phyloP scores from a whole-genome alignment of 495 filamentous ascomycete genomes.

The Hypoxylon perforatum region DNA sequence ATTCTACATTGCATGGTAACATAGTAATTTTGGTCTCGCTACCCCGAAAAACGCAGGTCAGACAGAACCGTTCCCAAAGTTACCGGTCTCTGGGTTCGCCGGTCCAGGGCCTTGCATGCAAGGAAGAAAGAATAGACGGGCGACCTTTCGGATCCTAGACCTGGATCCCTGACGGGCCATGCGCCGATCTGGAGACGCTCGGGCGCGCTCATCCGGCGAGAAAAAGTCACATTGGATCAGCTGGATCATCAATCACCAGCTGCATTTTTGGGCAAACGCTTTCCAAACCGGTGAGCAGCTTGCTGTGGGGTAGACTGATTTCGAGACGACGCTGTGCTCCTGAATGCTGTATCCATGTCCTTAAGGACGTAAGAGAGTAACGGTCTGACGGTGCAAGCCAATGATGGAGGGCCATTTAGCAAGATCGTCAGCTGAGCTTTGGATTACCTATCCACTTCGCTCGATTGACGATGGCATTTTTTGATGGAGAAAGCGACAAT shows the following conservation, averaged over 20 bases:
- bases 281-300: slow-evolving; percentile 27
- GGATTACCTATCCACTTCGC: slow-evolving; percentile 11
- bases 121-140: slow-evolving; percentile 28
- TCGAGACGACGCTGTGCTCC: not conserved
- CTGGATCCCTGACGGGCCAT: slow-evolving; percentile 33
- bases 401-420: slow-evolving; percentile 15
- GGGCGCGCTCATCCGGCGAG: slow-evolving; percentile 18
- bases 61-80: slow-evolving; percentile 27
- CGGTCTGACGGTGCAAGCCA: slow-evolving; percentile 10
- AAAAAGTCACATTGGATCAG: slow-evolving; percentile 25
- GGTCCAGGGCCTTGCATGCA: slow-evolving; percentile 36
- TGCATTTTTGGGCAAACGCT: slow-evolving; percentile 10
- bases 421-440: slow-evolving; percentile 1
- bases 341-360: slow-evolving; percentile 2
- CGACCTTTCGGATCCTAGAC: slow-evolving; percentile 26
- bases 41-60: slow-evolving; percentile 22
- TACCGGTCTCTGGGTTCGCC: slow-evolving; percentile 15
- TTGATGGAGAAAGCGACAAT: slow-evolving; percentile 15
- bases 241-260: slow-evolving; percentile 7
- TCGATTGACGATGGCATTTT: slow-evolving; percentile 5
- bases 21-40: slow-evolving; percentile 4
- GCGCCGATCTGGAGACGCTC: slow-evolving; percentile 37
- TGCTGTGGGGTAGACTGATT: slow-evolving; percentile 14
- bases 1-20: slow-evolving; percentile 19
- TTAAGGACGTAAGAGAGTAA: not conserved